Evolutionary conservation across 1,284 basidiomycete species (phyloP).

Genomic region (Apiotrichum veenhuisii): DNA sequence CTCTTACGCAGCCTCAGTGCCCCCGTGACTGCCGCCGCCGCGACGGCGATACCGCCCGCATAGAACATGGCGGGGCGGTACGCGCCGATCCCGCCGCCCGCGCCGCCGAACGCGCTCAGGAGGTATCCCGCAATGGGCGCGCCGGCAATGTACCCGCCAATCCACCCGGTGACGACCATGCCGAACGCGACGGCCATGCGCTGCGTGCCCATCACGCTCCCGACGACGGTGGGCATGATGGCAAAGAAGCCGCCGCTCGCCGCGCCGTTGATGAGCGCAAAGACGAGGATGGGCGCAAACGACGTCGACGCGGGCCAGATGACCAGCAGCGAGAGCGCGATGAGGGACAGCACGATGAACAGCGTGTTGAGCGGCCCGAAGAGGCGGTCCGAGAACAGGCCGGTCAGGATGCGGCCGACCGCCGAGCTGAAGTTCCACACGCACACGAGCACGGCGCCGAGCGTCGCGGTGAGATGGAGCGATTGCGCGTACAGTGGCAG

Average conservation of each 20-base stretch:
- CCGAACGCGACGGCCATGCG: slow-evolving; percentile 27
- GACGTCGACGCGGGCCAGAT: slow-evolving; percentile 24
- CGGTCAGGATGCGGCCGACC: slow-evolving; percentile 26
- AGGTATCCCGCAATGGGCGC: slow-evolving; percentile 33
- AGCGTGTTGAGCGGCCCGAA: slow-evolving; percentile 15
- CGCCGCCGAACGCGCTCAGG: slow-evolving; percentile 24
- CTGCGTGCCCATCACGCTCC: slow-evolving; percentile 18
- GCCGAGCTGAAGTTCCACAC: slow-evolving; percentile 34
- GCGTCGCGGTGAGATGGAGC: slow-evolving; percentile 27
- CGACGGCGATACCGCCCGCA: slow-evolving; percentile 24
- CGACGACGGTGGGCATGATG: slow-evolving; percentile 30
- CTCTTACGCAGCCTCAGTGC: too few relatives aligned
- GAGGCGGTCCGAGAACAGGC: slow-evolving; percentile 23
- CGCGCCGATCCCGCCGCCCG: slow-evolving; percentile 18
- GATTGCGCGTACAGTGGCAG: slow-evolving; percentile 43
- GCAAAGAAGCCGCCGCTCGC: slow-evolving; percentile 30
- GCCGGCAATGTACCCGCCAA: slow-evolving; percentile 28
- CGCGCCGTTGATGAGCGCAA: slow-evolving; percentile 28
- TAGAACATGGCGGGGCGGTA: slow-evolving; percentile 34
- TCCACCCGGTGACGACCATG: slow-evolving; percentile 32
- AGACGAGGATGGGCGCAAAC: slow-evolving; percentile 26
- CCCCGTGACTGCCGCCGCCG: neutral
- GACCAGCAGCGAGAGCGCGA: slow-evolving; percentile 22
- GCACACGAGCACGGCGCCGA: slow-evolving; percentile 30
- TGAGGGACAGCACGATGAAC: slow-evolving; percentile 7